Base-by-base conservation (phyloP, 208 protist species). In the Leishmania martiniquensis region DNA sequence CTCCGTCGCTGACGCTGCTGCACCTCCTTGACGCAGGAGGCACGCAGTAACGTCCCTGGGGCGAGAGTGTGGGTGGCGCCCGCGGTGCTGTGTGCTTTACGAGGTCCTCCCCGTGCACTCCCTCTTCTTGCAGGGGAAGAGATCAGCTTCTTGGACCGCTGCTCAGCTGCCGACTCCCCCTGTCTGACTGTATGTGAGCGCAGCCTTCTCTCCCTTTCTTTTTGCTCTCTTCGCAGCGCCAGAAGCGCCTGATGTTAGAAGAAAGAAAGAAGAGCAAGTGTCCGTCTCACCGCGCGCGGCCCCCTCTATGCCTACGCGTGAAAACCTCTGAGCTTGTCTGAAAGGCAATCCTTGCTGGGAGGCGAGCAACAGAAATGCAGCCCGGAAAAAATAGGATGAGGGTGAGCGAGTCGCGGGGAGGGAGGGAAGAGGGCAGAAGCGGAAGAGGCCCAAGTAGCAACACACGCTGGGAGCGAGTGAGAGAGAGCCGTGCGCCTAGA, bases 381-480 rank as follows among this genome's bases (percentile, higher is more conserved):
- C 29, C 5, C 29, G 20, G 37, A 49, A 39, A 20, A 22, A 4
- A 32, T 32, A 0, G 34, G n/a, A 15, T 57, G 29, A 47, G 34
- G 34, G 37, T 17, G 37, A 45, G 37, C 13, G 39, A 22, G n/a
- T 15, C 37, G 10, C 4, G 39, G 22, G 39, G 63, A 37, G 5
- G 13, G 49, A 32, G 34, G 68, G 7, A 59, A 17, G 49, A n/a
- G 22, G 67, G 49, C 54, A 59, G 32, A 72, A 57, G 44, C 9
- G 68, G 39, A 47, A 44, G 22, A 71, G 20, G 51, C 29, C 22
- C 37, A 39, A n/a, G 37, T 7, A 22, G 4, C 20, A 25, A 34
- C 13, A 70, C 49, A 73, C 25, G 25, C n/a, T 57, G 45, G 29
- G 68, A 73, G 3, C 32, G 7, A 74, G 34, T 6, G 70, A 74